These are phyloP conservation scores for Apiospora saccharicola DNA, from an alignment of 2,329 filamentous ascomycete species.

Conservation along the genomic window DNA sequence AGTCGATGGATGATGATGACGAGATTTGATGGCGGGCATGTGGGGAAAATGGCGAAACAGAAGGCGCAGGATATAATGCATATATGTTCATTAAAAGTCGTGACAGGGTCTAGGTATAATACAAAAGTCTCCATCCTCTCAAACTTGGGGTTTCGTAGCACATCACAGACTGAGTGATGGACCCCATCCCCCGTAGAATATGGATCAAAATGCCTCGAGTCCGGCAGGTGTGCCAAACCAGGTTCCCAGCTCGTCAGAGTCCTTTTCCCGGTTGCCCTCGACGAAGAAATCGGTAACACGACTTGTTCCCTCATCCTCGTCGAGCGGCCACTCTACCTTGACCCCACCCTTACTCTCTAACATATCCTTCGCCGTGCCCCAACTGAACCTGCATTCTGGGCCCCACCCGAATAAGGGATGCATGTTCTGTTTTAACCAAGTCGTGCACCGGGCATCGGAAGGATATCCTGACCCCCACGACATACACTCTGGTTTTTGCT, in stretches of 20 bases:
- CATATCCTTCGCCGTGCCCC: constrained; percentile 94
- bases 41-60: neutral
- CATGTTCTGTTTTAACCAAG: constrained; percentile 87
- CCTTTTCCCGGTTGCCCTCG: constrained; percentile 50
- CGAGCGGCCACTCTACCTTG: constrained; percentile 83
- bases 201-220: constrained; percentile 71
- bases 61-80: constrained; percentile 26
- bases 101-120: constrained; percentile 23
- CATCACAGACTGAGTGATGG: neutral
- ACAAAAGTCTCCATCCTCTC: constrained; percentile 20
- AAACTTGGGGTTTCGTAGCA: neutral
- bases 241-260: constrained; percentile 71
- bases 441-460: constrained; percentile 79
- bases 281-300: constrained; percentile 80
- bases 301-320: constrained; percentile 71
- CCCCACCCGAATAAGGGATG: constrained; percentile 97
- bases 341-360: constrained; percentile 77
- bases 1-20: constrained; percentile 63
- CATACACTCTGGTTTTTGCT: constrained; percentile 47
- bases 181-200: neutral
- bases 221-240: constrained; percentile 85
- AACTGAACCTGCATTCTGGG: constrained; percentile 90
- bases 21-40: constrained; percentile 54
- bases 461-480: constrained; percentile 94
- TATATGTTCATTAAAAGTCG: constrained; percentile 25